Evolutionary conservation across 495 filamentous ascomycete genomes (phyloP).

Genomic region (Hypoxylon perforatum): DNA sequence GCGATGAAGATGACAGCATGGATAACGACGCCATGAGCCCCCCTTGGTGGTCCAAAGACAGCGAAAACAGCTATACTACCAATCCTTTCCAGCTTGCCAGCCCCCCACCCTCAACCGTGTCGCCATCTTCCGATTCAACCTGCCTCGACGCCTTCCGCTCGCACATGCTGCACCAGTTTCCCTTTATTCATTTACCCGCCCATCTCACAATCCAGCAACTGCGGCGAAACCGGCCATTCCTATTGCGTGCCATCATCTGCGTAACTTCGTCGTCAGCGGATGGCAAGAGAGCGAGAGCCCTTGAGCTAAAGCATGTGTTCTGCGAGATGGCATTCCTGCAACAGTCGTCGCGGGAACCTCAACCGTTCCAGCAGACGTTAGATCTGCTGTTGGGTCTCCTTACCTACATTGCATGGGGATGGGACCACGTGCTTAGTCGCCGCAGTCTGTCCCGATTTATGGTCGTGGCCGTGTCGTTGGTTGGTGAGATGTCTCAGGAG

Average conservation of each 20-base stretch:
- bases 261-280: constrained; percentile 50
- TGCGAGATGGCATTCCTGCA: constrained; percentile 50
- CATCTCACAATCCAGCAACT: constrained; percentile 53
- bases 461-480: constrained; percentile 55
- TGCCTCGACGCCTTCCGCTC: constrained; percentile 50
- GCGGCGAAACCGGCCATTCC: constrained; percentile 53
- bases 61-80: no score
- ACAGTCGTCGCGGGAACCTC: constrained; percentile 18
- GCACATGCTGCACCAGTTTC: constrained; percentile 50
- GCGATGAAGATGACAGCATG: no score
- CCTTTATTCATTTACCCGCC: constrained; percentile 53
- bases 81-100: no score
- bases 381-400: constrained; percentile 61
- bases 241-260: constrained; percentile 59
- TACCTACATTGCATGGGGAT: constrained; percentile 51
- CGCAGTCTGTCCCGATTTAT: constrained; percentile 44
- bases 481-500: constrained; percentile 57
- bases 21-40: no score
- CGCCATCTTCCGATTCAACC: no score
- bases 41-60: no score
- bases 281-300: constrained; percentile 29
- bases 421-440: constrained; percentile 6
- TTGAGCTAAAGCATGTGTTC: constrained; percentile 50
- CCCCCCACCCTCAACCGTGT: no score
- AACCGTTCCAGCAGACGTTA: constrained; percentile 41